A percentile compares a stretch with the other conserved stretches of the same genome.
Evolutionary conservation across 257 asterid species (phyloP).

Genomic region (Nyctanthes arbortristis): DNA sequence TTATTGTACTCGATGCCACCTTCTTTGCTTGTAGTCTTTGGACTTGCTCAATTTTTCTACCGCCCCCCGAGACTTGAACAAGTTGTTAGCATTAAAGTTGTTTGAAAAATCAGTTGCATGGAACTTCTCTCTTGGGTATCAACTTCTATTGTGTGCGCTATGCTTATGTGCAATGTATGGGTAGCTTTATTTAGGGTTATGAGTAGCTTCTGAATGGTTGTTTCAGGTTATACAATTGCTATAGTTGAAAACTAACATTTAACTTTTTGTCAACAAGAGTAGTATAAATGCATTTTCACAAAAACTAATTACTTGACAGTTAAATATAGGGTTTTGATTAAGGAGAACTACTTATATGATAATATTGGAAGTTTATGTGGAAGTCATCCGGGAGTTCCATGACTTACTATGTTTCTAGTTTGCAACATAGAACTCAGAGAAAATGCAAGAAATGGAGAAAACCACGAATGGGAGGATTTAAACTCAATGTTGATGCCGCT

Average conservation of each 20-base stretch:
- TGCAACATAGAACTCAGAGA: too few relatives aligned
- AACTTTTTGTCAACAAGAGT: too few relatives aligned
- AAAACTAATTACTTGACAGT: not conserved
- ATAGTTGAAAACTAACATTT: too few relatives aligned
- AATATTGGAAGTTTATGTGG: too few relatives aligned
- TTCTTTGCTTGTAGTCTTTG: not conserved
- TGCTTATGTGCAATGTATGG: not conserved
- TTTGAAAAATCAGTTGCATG: not conserved
- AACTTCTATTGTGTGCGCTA: not conserved
- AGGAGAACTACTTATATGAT: not conserved
- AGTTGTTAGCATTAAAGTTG: not conserved
- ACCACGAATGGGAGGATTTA: too few relatives aligned
- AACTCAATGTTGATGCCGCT: too few relatives aligned
- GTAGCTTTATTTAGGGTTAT: not conserved
- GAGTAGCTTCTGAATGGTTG: too few relatives aligned
- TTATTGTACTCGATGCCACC: not conserved
- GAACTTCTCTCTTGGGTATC: not conserved
- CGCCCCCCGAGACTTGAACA: not conserved
- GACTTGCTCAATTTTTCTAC: not conserved
- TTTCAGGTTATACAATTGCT: too few relatives aligned
- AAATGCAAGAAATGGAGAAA: too few relatives aligned
- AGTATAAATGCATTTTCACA: not conserved
- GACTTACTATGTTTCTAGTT: too few relatives aligned
- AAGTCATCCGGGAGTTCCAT: too few relatives aligned
- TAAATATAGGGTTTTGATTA: not conserved